Conservation (phyloP, 2,329 filamentous ascomycete species). For the Akanthomyces uredinophilus region DNA sequence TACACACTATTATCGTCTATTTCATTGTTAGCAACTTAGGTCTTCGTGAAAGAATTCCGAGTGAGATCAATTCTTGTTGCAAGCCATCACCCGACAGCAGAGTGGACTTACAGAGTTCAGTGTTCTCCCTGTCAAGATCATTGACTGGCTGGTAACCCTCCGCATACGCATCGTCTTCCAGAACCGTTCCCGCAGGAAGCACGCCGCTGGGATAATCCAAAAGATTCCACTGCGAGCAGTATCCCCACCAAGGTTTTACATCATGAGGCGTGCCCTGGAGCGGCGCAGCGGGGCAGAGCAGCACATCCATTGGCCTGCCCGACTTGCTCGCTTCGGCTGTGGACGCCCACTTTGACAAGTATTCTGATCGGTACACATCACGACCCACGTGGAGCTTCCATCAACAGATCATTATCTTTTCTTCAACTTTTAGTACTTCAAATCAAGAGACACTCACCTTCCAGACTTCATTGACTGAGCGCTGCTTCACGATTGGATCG, state of each 20-base stretch:
- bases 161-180: conserved; percentile 16
- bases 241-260: conserved; percentile 47
- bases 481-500: conserved; percentile 37
- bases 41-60: neutral
- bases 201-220: conserved; percentile 52
- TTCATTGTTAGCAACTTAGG: neutral
- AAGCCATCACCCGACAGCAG: neutral
- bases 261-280: conserved; percentile 38
- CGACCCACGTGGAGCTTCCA: conserved; percentile 23
- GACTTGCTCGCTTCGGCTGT: conserved; percentile 18
- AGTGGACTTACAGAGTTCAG: conserved; percentile 17
- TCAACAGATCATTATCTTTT: neutral
- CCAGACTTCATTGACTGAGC: conserved; percentile 31
- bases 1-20: conserved; percentile 17
- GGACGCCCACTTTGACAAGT: conserved; percentile 26
- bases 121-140: conserved; percentile 18
- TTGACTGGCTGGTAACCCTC: conserved; percentile 15
- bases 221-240: conserved; percentile 60
- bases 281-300: conserved; percentile 51
- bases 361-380: conserved; percentile 27
- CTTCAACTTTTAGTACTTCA: neutral
- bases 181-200: conserved; percentile 16
- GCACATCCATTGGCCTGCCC: conserved; percentile 42
- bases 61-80: neutral
- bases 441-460: conserved; percentile 1